Evolutionary conservation across 2,329 filamentous ascomycete genomes (phyloP), one percentile per base, ranked within the genome.

Genomic region (Colletotrichum cordylinicola): DNA sequence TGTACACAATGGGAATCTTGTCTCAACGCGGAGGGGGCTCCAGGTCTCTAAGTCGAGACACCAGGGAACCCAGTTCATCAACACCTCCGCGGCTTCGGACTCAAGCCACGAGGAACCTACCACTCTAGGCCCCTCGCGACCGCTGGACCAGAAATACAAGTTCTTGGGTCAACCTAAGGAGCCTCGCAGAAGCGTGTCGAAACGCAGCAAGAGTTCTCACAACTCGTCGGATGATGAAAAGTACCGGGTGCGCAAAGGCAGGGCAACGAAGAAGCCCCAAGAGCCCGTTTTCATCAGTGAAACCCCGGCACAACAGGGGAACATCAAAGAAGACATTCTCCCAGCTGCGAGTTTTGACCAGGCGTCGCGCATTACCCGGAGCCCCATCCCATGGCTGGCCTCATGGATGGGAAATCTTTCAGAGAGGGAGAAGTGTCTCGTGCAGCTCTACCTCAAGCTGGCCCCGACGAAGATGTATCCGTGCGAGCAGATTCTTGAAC

Each of bases 31-130:
- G 31, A 81, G 84, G 37, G 85, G 85, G 10, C 79, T 86, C 60
- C 83, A 85, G 75, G 84, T 86, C 15, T 84, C 84, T 27, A 84
- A 85, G 76, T 82, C 85, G 70, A 85, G 83, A 76, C 83, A 85
- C 77, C 82, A 84, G 71, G 84, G 84, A 37, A 80, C 81, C 27
- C 84, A 83, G 6, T 86, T 86, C 71, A 85, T 86, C 71, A 86
- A 86, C 77, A 75, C 83, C n/a, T 78, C 79, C 24, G 74, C 77
- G 13, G 69, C 77, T 12, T 56, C 79, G 16, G 70, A 33, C 52
- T 39, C 64, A 18, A 52, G 13, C 55, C 52, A 52, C 24, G 68
- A 76, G 29, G 65, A 52, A 4, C 3, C 64, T 15, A 65, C 62
- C 31, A 39, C 58, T 68, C 13, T 75, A 35, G 67, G 72, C 7